A percentile compares a stretch with the other conserved stretches of the same genome.
These are phyloP conservation scores for Eucalyptus marginata DNA, from an alignment of 345 rosid genomes.

Conservation along the genomic window DNA sequence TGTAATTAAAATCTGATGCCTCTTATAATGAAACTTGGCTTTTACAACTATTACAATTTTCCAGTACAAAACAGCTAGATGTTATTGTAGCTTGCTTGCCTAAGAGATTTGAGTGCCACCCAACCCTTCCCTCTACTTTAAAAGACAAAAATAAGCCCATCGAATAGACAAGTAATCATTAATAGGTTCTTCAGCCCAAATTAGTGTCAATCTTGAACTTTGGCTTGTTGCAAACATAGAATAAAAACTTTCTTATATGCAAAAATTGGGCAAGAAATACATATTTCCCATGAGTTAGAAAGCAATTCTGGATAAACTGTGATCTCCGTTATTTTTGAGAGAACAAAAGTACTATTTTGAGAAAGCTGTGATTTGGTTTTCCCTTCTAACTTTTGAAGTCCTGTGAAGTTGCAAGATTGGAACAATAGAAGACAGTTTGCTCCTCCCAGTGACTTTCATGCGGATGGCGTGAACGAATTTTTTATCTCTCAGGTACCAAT, in stretches of 20 bases:
- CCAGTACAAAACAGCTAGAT: background rate
- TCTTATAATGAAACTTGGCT: background rate
- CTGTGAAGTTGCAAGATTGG: slow-evolving; percentile 91
- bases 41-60: background rate
- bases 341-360: background rate
- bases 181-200: background rate
- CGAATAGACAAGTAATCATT: background rate
- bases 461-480: slow-evolving; percentile 75
- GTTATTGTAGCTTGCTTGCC: background rate
- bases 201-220: background rate
- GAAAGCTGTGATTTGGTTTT: background rate
- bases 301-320: background rate
- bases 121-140: too few species aligned
- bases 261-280: background rate
- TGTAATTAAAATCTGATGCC: background rate
- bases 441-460: slow-evolving; percentile 81
- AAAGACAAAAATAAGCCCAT: background rate
- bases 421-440: slow-evolving; percentile 76
- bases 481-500: slow-evolving; percentile 84
- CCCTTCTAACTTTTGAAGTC: background rate
- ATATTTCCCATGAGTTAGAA: background rate
- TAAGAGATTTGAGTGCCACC: too few species aligned
- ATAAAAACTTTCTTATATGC: background rate
- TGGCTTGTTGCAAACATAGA: background rate
- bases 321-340: background rate